phyloP scores from a whole-genome alignment of 495 filamentous ascomycete genomes.

The Elasticomyces elasticus region DNA sequence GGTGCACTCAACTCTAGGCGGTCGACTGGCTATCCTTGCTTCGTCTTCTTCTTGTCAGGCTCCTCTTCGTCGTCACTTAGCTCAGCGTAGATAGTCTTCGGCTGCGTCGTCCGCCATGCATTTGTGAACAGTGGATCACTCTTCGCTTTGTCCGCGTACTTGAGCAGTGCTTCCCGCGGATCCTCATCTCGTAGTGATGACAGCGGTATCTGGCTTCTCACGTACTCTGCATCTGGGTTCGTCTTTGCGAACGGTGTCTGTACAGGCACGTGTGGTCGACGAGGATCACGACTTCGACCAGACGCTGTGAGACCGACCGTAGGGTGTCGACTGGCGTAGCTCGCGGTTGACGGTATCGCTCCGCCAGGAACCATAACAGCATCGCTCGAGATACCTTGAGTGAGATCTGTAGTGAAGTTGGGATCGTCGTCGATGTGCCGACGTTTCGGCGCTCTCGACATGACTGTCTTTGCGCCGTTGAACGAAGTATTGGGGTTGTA shows the following conservation, averaged over 20 bases:
- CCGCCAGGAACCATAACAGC: conserved; percentile 55
- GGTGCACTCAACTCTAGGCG: conserved; percentile 1
- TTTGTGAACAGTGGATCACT: conserved; percentile 90
- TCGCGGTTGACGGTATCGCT: conserved; percentile 37
- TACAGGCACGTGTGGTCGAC: conserved; percentile 70
- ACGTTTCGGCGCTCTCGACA: conserved; percentile 87
- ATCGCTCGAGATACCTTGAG: conserved; percentile 71
- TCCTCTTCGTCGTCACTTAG: conserved; percentile 85
- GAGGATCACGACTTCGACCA: conserved; percentile 68
- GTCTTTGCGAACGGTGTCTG: conserved; percentile 85
- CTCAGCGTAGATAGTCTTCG: conserved; percentile 83
- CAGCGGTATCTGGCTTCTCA: conserved; percentile 75
- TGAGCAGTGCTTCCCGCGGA: conserved; percentile 83
- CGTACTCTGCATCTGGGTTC: conserved; percentile 81
- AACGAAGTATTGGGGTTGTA: conserved; percentile 76
- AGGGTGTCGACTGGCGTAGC: conserved; percentile 56
- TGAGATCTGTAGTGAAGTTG: conserved; percentile 69
- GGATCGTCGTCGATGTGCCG: conserved; percentile 91
- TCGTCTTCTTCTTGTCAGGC: conserved; percentile 14
- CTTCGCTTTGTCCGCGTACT: conserved; percentile 89
- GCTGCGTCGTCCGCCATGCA: conserved; percentile 88
- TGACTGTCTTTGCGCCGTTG: conserved; percentile 74
- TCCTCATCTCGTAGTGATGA: conserved; percentile 97
- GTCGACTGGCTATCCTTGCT: background rate
- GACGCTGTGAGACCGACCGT: conserved; percentile 65